Evolutionary conservation across 306 rosid genomes (phyloP), one percentile per base, ranked within the genome.

Genomic region (Gynostemma pentaphyllum): DNA sequence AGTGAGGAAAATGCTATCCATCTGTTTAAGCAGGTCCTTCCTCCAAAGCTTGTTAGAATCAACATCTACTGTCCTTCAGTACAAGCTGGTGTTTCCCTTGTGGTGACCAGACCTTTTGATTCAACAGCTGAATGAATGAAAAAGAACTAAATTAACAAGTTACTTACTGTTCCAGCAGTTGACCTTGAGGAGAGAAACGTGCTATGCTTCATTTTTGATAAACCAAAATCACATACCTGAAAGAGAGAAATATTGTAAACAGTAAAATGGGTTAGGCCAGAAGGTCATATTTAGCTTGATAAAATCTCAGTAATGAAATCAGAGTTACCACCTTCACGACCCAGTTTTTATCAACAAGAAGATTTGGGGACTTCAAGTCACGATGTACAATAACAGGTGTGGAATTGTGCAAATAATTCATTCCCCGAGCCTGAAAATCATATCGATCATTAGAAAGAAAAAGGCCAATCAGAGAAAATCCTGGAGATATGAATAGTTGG

Each of bases 181-280:
- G 99, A 94, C 78, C 95, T 85, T 50, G 99, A 88, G 78, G 99
- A 94, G 57, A 94, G 97, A 78, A 84, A 94, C 39, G 99, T 94
- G 67, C 97, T 94, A 49, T 84, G 69, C 84, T 94, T 94, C 84
- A 94, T 84, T 66, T 95, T 75, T 15, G 99, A 94, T 68, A 94
- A 76, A 64, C 99, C 99, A 51, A 94, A 94, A 81, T 94, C 99
- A 6, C 97, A 88, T 26, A 94, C 99, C 99, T 94, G 68, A 75
- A 60, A 26, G 72, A 47, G 51, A 62, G 57, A 44, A 72, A 51
- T 34, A 49, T 56, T 23, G 28, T 63, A 29, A 46, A 49, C 48
- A 40, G 36, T 45, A 67, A 40, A 40, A 60, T n/a, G 64, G 53
- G 39, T 67, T 72, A 71, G 60, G 72, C 70, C 70, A 42, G 53